Conservation (phyloP, 176 grass and related monocot species). For the Carex myosuroides region DNA sequence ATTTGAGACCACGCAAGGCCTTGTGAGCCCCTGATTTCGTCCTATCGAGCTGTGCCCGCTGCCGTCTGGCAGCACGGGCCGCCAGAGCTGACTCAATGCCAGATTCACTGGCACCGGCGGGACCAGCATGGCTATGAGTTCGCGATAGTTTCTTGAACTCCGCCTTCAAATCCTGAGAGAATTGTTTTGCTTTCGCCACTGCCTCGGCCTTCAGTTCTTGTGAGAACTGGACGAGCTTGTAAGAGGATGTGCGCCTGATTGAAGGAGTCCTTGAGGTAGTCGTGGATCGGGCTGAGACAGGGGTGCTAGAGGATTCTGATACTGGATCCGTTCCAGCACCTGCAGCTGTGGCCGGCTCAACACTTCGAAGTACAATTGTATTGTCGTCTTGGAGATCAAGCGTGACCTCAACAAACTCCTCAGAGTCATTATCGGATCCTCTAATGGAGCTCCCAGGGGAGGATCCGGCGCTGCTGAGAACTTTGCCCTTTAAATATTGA, state of each 20-base stretch:
- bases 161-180: slow-evolving; percentile 68
- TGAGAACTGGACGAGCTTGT: slow-evolving; percentile 78
- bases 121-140: slow-evolving; percentile 35
- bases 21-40: slow-evolving; percentile 60
- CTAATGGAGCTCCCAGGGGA: slow-evolving; percentile 48
- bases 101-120: neutral
- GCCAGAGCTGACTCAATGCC: slow-evolving; percentile 75
- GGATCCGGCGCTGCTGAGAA: slow-evolving; percentile 30
- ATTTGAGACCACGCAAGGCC: slow-evolving; percentile 80
- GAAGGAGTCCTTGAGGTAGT: slow-evolving; percentile 64
- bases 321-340: slow-evolving; percentile 10
- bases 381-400: slow-evolving; percentile 93
- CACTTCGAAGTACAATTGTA: slow-evolving; percentile 88
- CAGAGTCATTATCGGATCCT: slow-evolving; percentile 48
- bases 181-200: slow-evolving; percentile 63
- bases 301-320: slow-evolving; percentile 6
- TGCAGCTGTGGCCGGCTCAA: slow-evolving; percentile 56
- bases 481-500: neutral
- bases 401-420: slow-evolving; percentile 99
- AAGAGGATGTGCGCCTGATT: slow-evolving; percentile 67
- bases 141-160: slow-evolving; percentile 60
- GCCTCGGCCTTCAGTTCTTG: slow-evolving; percentile 87
- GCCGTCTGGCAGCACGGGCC: slow-evolving; percentile 50
- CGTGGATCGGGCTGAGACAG: slow-evolving; percentile 18
- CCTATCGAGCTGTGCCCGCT: slow-evolving; percentile 83